Evolutionary conservation across 2,329 filamentous ascomycete species (phyloP), one percentile per base, ranked within the genome.

Genomic region (Aureobasidium mangrovei): DNA sequence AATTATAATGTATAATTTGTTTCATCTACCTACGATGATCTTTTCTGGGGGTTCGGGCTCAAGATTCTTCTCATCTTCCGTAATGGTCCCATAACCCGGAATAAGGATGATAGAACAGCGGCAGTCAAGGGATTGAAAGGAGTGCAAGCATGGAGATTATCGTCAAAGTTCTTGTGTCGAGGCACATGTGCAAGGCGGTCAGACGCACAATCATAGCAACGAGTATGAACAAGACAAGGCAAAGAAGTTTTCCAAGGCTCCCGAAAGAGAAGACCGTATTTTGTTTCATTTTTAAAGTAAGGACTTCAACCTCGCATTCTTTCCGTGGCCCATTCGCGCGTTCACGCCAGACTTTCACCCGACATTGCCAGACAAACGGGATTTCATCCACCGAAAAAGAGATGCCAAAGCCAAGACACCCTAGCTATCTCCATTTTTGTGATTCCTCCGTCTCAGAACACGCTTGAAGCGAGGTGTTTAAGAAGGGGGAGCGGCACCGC

Each of bases 401-500:
- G 10, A 10, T 29, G n/a, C 29, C 29, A 32, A 6, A 4, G 9
- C 12, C 24, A 54, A 40, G 7, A 5, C 3, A 10, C 3, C 9
- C 42, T 24, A 48, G 9, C 8, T 31, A 7, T 45, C n/a, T 18
- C n/a, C 18, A 10, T 3, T 32, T 39, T 8, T 31, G n/a, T 12
- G 26, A 43, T n/a, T 33, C 28, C 42, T 31, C 47, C 8, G 9
- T 26, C 9, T 41, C 28, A 42, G 9, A 53, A 53, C 6, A 12
- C 46, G 7, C 32, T 10, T 33, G 12, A 8, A 24, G 8, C 18
- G 38, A 18, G 12, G n/a, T 36, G 36, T 47, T 53, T 68, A 67
- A 66, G 86, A 64, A 55, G 62, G 56, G 59, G 64, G 63, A 54
- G 67, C 82, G 76, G 77, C 83, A 70, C 85, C 85, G 79, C 88